A percentile compares a stretch with the other conserved stretches of the same genome.
Conservation (phyloP, 73 alveolate genomes). For the Breviolum minutum region DNA sequence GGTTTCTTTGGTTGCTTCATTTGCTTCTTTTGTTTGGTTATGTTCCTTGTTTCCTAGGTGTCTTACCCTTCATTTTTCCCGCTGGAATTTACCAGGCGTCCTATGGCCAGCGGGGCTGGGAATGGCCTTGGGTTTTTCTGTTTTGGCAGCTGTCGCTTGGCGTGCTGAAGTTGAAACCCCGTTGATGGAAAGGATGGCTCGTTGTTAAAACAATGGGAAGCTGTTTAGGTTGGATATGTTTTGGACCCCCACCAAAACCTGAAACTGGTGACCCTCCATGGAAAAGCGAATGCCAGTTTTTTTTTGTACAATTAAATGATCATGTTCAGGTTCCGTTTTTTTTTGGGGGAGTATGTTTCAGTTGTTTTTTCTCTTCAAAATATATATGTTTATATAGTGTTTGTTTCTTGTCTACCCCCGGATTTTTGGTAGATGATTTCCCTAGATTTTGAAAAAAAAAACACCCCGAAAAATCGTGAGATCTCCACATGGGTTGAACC, state of each 20-base stretch:
- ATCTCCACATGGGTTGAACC: background rate
- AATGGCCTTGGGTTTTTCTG: slow-evolving; percentile 79
- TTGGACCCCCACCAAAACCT: background rate
- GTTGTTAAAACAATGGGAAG: background rate
- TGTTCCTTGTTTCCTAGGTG: no score
- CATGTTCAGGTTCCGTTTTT: no score
- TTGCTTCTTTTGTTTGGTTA: no score
- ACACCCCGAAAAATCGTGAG: background rate
- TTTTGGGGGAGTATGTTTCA: no score
- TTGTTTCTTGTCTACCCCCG: no score
- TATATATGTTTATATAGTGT: no score
- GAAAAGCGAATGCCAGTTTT: no score
- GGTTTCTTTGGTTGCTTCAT: no score
- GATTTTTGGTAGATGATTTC: background rate
- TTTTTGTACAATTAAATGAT: no score
- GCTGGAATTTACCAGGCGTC: background rate
- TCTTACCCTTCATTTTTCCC: background rate
- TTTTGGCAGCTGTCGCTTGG: slow-evolving; percentile 67
- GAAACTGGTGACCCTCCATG: background rate
- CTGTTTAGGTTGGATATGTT: background rate
- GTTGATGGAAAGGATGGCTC: background rate
- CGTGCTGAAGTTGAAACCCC: background rate
- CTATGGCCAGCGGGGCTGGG: slow-evolving; percentile 71
- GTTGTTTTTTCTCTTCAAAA: no score
- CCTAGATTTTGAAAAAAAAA: background rate